These are phyloP conservation scores for Malassezia sp. DNA, from an alignment of 1,284 basidiomycete species.

Conservation along the genomic window DNA sequence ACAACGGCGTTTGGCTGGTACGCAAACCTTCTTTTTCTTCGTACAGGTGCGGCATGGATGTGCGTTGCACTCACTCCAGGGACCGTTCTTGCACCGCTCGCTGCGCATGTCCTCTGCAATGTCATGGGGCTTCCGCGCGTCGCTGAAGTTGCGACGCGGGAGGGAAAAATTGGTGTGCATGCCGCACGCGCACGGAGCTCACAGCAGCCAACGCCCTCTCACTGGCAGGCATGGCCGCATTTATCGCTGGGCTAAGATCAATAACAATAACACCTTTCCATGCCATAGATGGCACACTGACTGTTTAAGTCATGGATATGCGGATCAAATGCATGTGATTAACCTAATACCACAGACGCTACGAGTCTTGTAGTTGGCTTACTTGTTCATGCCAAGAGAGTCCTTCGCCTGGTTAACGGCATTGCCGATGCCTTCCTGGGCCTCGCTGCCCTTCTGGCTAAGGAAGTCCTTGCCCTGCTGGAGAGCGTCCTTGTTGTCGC, in stretches of 20 bases:
- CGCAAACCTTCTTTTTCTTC: constrained; percentile 70
- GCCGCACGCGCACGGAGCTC: background rate
- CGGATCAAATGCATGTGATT: background rate
- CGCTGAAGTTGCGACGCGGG: background rate
- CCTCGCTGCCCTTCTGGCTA: constrained; percentile 4
- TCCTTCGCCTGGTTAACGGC: constrained; percentile 11
- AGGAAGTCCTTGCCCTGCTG: constrained; percentile 4
- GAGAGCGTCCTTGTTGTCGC: too few species aligned
- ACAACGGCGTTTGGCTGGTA: constrained; percentile 86
- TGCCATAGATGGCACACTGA: background rate
- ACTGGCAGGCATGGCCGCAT: background rate
- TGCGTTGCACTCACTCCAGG: constrained; percentile 55
- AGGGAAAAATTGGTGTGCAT: too few species aligned
- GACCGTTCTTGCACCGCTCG: constrained; percentile 48
- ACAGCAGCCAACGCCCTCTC: background rate
- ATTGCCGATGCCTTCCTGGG: too few species aligned
- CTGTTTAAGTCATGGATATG: background rate
- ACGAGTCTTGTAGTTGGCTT: background rate
- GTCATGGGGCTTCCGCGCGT: constrained; percentile 65
- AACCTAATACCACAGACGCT: background rate
- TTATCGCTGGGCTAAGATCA: background rate
- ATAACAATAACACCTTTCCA: too few species aligned
- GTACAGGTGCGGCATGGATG: constrained; percentile 49
- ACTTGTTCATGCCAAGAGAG: constrained; percentile 9
- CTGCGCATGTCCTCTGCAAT: constrained; percentile 78